Conservation (phyloP, 768 basidiomycete species). For the Tricholoma sp. region DNA sequence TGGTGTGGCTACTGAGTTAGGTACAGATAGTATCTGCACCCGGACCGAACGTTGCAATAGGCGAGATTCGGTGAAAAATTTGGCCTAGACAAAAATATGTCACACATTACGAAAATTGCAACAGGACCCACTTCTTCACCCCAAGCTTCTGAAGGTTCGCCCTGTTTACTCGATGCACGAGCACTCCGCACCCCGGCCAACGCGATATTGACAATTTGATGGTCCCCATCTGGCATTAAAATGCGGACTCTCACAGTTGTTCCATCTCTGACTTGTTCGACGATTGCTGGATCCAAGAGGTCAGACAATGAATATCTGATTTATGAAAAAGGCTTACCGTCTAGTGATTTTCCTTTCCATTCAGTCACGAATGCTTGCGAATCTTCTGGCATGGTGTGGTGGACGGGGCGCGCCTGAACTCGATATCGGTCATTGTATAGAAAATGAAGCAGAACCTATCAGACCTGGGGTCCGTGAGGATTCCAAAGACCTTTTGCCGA, state of each 20-base stretch:
- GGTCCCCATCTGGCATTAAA: slow-evolving; percentile 81
- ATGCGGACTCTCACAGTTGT: slow-evolving; percentile 86
- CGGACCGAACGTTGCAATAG: slow-evolving; percentile 76
- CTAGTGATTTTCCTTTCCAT: slow-evolving; percentile 88
- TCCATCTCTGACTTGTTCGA: slow-evolving; percentile 93
- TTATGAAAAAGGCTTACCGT: slow-evolving; percentile 50
- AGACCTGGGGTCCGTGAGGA: slow-evolving; percentile 67
- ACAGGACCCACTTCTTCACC: slow-evolving; percentile 73
- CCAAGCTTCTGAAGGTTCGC: slow-evolving; percentile 76
- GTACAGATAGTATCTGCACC: slow-evolving; percentile 75
- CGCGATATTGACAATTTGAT: slow-evolving; percentile 85
- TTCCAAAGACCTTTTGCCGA: slow-evolving; percentile 86
- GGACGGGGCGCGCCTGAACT: slow-evolving; percentile 60
- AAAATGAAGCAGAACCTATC: slow-evolving; percentile 17
- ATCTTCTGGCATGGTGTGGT: slow-evolving; percentile 86
- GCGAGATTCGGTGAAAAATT: slow-evolving; percentile 88
- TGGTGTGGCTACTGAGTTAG: slow-evolving; percentile 71
- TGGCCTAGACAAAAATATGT: slow-evolving; percentile 50
- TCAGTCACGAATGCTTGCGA: slow-evolving; percentile 84
- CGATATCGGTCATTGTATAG: slow-evolving; percentile 2
- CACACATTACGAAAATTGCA: slow-evolving; percentile 4
- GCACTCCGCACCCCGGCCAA: slow-evolving; percentile 79
- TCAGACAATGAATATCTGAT: slow-evolving; percentile 6
- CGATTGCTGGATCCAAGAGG: slow-evolving; percentile 55
- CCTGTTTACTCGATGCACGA: slow-evolving; percentile 63